Evolutionary conservation across 2,329 filamentous ascomycete genomes (phyloP), one percentile per base, ranked within the genome.

Genomic region (Emydomyces testavorans): DNA sequence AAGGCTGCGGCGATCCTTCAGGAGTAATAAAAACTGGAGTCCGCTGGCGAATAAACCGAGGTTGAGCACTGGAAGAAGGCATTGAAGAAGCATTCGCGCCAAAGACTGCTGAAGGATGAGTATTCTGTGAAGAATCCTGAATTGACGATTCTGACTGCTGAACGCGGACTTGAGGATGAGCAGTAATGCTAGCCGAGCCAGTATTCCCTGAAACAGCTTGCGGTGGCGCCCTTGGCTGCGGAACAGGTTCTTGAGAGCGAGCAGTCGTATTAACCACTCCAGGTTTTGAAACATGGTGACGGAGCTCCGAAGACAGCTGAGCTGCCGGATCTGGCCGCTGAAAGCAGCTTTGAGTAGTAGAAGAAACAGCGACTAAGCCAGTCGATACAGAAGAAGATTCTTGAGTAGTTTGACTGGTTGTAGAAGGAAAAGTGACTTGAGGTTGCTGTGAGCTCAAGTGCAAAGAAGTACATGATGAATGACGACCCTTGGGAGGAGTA

Each of bases 341-440:
- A 24, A 44, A 10, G 24, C 16, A 15, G n/a, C 13, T 3, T 18
- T 32, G 40, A 44, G 40, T 24, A 43, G 40, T 13, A 41, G n/a
- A 16, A 20, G 26, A 26, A 34, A 13, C 11, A 13, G 6, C 7
- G n/a, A n/a, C n/a, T n/a, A n/a, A n/a, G 11, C 20, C 31, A 35
- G 20, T 23, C 21, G 43, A n/a, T 3, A 2, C 13, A 28, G 23
- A 37, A 28, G 16, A 18, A 18, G 16, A 37, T 13, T 23, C 40
- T 5, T 18, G 23, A 20, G 10, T 10, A 11, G 20, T n/a, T 18
- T 45, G 18, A 7, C 32, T 26, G 43, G 21, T 6, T 28, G 18
- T 24, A 46, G 43, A 37, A 37, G 32, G 32, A 21, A 35, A 46
- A 29, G 6, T 13, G 18, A 37, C 43, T 46, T 46, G 43, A 46